phyloP scores from a whole-genome alignment of 768 basidiomycete species.

The Lentinula aciculospora region DNA sequence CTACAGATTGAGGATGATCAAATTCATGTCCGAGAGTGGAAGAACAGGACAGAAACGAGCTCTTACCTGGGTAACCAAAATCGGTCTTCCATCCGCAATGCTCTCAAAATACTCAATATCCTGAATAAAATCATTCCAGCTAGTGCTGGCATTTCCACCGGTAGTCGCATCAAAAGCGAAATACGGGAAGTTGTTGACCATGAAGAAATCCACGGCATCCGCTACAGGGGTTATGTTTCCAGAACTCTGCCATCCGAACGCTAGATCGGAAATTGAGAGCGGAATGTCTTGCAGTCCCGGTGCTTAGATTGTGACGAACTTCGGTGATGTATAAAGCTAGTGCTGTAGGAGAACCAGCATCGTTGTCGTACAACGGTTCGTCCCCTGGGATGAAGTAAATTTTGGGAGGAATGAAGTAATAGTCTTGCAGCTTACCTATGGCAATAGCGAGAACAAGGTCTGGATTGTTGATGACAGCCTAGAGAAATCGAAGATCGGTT shows the following conservation, averaged over 20 bases:
- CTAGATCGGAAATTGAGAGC: slow-evolving; percentile 12
- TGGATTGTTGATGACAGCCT: slow-evolving; percentile 14
- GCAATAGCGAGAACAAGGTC: slow-evolving; percentile 12
- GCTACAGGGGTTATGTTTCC: slow-evolving; percentile 11
- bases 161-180: slow-evolving; percentile 12
- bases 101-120: slow-evolving; percentile 12
- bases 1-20: slow-evolving; percentile 4
- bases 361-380: slow-evolving; percentile 12
- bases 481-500: neutral
- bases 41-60: neutral
- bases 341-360: slow-evolving; percentile 11
- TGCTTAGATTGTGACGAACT: slow-evolving; percentile 11
- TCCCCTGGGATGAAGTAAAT: slow-evolving; percentile 7
- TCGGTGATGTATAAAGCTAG: slow-evolving; percentile 10
- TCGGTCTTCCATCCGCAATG: slow-evolving; percentile 10
- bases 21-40: neutral
- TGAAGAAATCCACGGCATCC: slow-evolving; percentile 11
- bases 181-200: slow-evolving; percentile 14
- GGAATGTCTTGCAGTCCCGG: slow-evolving; percentile 10
- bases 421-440: slow-evolving; percentile 8
- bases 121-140: slow-evolving; percentile 9
- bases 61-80: slow-evolving; percentile 12
- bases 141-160: slow-evolving; percentile 7
- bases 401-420: no score
- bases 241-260: slow-evolving; percentile 12